Conservation (phyloP, 768 basidiomycete species). For the Tricholoma flavovirens region DNA sequence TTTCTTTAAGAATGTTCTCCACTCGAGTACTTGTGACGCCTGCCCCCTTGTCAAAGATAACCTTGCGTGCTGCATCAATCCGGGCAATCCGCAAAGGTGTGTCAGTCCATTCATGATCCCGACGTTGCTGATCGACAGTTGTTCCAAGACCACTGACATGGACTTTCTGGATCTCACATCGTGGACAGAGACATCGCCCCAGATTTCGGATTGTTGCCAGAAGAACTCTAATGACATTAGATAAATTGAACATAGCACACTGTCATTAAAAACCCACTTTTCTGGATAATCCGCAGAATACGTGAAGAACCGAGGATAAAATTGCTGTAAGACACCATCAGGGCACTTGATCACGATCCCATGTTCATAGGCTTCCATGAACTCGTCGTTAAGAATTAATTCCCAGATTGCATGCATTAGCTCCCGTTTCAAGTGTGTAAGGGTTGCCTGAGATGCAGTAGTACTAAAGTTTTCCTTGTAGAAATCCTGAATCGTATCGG, state of each 20-base stretch:
- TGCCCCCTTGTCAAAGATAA: constrained; percentile 23
- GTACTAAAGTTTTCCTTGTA: not conserved
- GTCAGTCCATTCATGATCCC: constrained; percentile 5
- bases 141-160: constrained; percentile 11
- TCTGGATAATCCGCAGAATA: too few species aligned
- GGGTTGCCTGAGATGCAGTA: not conserved
- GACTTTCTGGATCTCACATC: constrained; percentile 10
- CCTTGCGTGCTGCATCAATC: constrained; percentile 14
- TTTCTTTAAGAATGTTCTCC: constrained; percentile 18
- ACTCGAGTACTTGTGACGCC: constrained; percentile 21
- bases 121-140: constrained; percentile 1
- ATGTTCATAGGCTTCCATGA: constrained; percentile 20
- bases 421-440: constrained; percentile 21
- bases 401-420: constrained; percentile 23
- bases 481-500: constrained; percentile 9
- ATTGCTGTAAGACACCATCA: constrained; percentile 17
- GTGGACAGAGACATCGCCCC: constrained; percentile 18
- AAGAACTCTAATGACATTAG: constrained; percentile 11
- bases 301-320: too few species aligned
- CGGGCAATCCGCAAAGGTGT: constrained; percentile 1
- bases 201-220: constrained; percentile 15
- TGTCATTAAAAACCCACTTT: constrained; percentile 15
- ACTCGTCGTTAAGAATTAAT: constrained; percentile 18
- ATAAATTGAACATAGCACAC: not conserved
- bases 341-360: constrained; percentile 18